Percentiles rank a stretch among this genome's conserved stretches.
Conservation (phyloP, 2,329 filamentous ascomycete species). For the Fusarium sp. region DNA sequence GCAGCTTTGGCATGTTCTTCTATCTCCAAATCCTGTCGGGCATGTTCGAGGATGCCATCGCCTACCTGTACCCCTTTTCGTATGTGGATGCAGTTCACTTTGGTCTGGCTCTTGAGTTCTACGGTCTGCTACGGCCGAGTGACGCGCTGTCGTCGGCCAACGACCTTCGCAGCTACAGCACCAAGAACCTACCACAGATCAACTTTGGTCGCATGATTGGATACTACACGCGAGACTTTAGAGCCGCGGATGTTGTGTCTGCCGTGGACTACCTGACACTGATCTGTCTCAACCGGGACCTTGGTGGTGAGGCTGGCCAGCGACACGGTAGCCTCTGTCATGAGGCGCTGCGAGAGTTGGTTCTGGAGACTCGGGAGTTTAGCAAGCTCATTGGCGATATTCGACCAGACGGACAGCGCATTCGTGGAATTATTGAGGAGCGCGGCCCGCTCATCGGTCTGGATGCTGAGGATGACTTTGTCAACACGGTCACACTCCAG, state of each 20-base stretch:
- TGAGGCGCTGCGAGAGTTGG: slow-evolving; percentile 91
- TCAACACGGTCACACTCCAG: slow-evolving; percentile 92
- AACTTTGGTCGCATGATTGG: slow-evolving; percentile 95
- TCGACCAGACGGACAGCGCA: slow-evolving; percentile 83
- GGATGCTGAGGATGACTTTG: slow-evolving; percentile 82
- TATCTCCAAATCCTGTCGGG: slow-evolving; percentile 91
- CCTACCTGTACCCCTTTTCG: slow-evolving; percentile 90
- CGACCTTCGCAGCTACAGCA: slow-evolving; percentile 76
- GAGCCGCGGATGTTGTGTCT: slow-evolving; percentile 86
- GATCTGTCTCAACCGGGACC: slow-evolving; percentile 91
- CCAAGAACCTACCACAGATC: slow-evolving; percentile 80
- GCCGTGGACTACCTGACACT: slow-evolving; percentile 94
- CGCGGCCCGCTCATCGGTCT: slow-evolving; percentile 85
- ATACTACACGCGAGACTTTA: slow-evolving; percentile 96
- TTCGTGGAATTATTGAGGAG: slow-evolving; percentile 88
- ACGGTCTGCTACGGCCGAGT: slow-evolving; percentile 88
- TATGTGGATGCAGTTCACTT: slow-evolving; percentile 97
- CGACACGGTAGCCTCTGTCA: slow-evolving; percentile 88
- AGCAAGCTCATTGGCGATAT: slow-evolving; percentile 94
- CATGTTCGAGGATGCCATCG: slow-evolving; percentile 93
- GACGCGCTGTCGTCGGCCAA: slow-evolving; percentile 81
- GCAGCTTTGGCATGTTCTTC: slow-evolving; percentile 90
- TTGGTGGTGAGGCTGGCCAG: slow-evolving; percentile 78
- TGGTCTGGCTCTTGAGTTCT: slow-evolving; percentile 87
- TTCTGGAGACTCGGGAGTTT: slow-evolving; percentile 97